These are phyloP conservation scores for Russula virescens DNA, from an alignment of 768 basidiomycete species.

Conservation along the genomic window DNA sequence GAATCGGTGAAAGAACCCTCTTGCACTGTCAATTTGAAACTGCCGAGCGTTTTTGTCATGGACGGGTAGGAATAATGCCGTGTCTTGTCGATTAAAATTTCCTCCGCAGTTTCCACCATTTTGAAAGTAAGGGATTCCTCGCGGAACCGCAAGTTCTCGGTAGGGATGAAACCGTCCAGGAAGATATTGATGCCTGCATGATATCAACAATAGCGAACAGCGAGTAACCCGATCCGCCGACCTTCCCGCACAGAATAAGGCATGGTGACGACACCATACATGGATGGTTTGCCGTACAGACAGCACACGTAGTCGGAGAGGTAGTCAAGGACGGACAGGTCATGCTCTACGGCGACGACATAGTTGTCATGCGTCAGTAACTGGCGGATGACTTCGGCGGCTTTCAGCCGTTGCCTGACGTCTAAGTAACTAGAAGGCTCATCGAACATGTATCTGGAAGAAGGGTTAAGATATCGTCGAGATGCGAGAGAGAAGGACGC, in stretches of 20 bases:
- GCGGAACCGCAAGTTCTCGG: conserved; percentile 96
- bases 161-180: conserved; percentile 97
- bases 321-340: conserved; percentile 96
- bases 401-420: conserved; percentile 90
- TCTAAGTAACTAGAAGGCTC: conserved; percentile 98
- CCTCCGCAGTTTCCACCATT: conserved; percentile 95
- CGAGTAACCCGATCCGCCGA: conserved; percentile 30
- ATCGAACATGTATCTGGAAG: conserved; percentile 83
- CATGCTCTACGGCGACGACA: conserved; percentile 97
- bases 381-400: conserved; percentile 90
- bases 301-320: conserved; percentile 98
- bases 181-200: conserved; percentile 94
- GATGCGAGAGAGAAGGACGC: conserved; percentile 32
- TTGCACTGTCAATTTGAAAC: conserved; percentile 93
- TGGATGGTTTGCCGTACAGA: conserved; percentile 93
- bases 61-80: conserved; percentile 86
- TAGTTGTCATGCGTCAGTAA: conserved; percentile 81
- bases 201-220: conserved; percentile 4
- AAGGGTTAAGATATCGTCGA: conserved; percentile 5
- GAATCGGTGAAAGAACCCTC: conserved; percentile 94
- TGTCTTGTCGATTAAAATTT: conserved; percentile 79
- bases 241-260: conserved; percentile 97
- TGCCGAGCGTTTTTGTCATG: conserved; percentile 95
- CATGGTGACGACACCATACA: conserved; percentile 99
- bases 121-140: conserved; percentile 95